Conservation (phyloP, 768 basidiomycete genomes). For the Podaxis rugospora region DNA sequence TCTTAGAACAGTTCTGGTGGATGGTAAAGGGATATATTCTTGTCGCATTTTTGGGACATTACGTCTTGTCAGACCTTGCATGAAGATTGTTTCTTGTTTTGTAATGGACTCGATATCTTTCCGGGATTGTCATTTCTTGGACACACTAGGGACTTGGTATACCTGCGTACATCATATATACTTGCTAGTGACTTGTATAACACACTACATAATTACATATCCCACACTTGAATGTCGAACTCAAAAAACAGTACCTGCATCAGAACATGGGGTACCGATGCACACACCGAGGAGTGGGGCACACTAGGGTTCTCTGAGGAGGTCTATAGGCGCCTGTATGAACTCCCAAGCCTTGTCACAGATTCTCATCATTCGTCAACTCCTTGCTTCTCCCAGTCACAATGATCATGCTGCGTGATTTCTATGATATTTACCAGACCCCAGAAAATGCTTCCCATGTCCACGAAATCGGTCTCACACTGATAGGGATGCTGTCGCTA, state of each 20-base stretch:
- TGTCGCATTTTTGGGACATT: background rate
- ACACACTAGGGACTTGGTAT: background rate
- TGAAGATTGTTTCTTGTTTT: background rate
- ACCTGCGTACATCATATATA: background rate
- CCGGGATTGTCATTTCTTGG: background rate
- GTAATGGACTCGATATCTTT: background rate
- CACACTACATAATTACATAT: background rate
- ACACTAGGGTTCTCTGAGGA: background rate
- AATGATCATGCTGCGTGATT: too few species aligned
- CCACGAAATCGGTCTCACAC: too few species aligned
- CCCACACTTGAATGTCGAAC: background rate
- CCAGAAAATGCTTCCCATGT: too few species aligned
- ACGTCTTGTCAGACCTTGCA: background rate
- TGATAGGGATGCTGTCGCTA: too few species aligned
- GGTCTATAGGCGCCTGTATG: too few species aligned
- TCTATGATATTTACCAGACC: too few species aligned
- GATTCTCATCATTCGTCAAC: too few species aligned
- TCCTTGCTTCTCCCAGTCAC: too few species aligned
- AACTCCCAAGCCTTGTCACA: too few species aligned
- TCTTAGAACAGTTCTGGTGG: conserved; percentile 8
- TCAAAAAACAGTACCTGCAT: background rate
- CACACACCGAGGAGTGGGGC: background rate
- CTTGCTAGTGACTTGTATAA: background rate
- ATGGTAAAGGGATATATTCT: background rate
- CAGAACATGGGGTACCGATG: background rate